Base-by-base conservation (phyloP, 768 basidiomycete genomes). In the Dioszegia crocea region DNA sequence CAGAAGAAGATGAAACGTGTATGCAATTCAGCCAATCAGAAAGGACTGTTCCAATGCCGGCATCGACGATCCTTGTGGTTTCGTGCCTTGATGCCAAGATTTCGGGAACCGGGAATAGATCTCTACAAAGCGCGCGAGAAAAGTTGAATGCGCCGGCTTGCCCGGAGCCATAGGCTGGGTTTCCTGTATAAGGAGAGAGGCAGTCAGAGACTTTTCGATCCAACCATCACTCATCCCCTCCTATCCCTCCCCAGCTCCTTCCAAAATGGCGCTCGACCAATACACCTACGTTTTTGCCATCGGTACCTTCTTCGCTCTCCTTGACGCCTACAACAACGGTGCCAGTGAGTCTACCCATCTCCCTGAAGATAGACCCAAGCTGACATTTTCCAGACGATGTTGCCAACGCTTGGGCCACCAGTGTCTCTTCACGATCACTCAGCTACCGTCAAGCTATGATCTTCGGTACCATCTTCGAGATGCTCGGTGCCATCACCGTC, bases 291-390 rank as follows among this genome's bases (percentile, higher is more conserved):
- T 78, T 39, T 77, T 78, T 48, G 76, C 71, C 21, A 66, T 79
- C 54, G 71, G 70, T 10, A 52, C 64, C 45, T 72, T 79, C 52
- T 78, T 79, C 61, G 66, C 71, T 21, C 57, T 63, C 2, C 68
- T 79, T 16, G 78, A 79, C 52, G 76, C 78, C 0, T 80, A 62
- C 71, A 76, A 73, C 62, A 79, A 78, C 55, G 77, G 77, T 64
- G 71, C 74, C 23, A 59, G 57, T 59, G 41, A 59, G 57, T 52
- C 6, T 12, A 16, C 41, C n/a, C 19, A 14, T 10, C 29, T 23
- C 21, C 14, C 41, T 10, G n/a, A 66, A 67, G 46, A 63, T 38
- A 21, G 26, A 17, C 12, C 26, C 12, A 23, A 14, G 51, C 58
- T 53, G 19, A 54, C 75, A 17, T 65, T 75, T 12, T 72, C 56